phyloP scores from a whole-genome alignment of 2,329 filamentous ascomycete genomes.

The Sporothrix variecibatus region DNA sequence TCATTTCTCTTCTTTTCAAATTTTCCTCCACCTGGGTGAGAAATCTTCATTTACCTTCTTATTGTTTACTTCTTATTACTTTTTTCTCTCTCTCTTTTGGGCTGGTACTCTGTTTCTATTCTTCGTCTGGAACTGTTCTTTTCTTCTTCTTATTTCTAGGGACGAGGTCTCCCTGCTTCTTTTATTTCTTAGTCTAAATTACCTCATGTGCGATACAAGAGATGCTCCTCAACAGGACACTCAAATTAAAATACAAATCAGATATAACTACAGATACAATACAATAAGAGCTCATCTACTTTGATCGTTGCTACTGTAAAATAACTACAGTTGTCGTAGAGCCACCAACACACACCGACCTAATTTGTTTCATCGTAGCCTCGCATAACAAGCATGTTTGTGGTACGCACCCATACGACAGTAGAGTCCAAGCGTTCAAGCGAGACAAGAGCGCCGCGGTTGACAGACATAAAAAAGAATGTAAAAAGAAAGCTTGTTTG shows the following conservation, averaged over 20 bases:
- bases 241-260: background rate
- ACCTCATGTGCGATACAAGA: slow-evolving; percentile 12
- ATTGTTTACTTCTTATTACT: background rate
- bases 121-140: background rate
- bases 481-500: background rate
- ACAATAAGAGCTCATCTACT: background rate
- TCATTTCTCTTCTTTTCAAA: background rate
- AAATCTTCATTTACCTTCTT: no score
- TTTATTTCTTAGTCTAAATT: background rate
- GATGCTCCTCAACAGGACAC: background rate
- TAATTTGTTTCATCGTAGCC: background rate
- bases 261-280: background rate
- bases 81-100: background rate
- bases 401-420: background rate
- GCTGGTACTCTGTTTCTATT: slow-evolving; percentile 1
- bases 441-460: background rate
- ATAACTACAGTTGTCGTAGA: background rate
- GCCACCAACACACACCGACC: background rate
- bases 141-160: background rate
- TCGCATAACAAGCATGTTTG: background rate
- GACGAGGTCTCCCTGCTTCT: background rate
- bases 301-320: background rate
- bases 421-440: background rate
- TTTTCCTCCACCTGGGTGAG: background rate
- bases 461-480: background rate